Percentiles rank a stretch among this genome's conserved stretches.
These are phyloP conservation scores for Exophiala sp. DNA, from an alignment of 2,329 filamentous ascomycete genomes.

Conservation along the genomic window DNA sequence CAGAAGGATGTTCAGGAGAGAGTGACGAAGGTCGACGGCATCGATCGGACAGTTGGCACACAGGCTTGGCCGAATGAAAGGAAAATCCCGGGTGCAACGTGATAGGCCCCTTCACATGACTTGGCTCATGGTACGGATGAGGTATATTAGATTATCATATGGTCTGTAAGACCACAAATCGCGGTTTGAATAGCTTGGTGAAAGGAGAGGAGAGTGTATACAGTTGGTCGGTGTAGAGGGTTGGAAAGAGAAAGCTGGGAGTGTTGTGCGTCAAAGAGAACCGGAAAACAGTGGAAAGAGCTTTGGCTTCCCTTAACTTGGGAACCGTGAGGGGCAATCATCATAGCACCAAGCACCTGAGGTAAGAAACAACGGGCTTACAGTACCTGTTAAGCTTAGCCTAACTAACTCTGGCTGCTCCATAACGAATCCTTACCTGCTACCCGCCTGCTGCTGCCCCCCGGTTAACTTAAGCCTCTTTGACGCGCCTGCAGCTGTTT, in stretches of 20 bases:
- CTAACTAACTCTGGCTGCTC: too few relatives aligned
- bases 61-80: slow-evolving; percentile 23
- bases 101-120: slow-evolving; percentile 23
- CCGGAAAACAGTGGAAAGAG: too few relatives aligned
- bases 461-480: background rate
- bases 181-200: background rate
- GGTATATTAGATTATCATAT: background rate
- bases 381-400: too few relatives aligned
- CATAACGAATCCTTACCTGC: background rate
- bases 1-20: slow-evolving; percentile 20
- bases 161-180: slow-evolving; percentile 5
- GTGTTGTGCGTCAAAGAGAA: background rate
- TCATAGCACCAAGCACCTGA: too few relatives aligned
- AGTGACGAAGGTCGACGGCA: slow-evolving; percentile 24
- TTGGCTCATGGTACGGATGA: slow-evolving; percentile 6
- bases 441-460: too few relatives aligned
- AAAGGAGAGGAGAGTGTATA: background rate
- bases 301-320: too few relatives aligned
- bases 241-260: background rate
- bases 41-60: slow-evolving; percentile 24
- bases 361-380: too few relatives aligned
- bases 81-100: slow-evolving; percentile 20
- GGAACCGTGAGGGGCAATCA: too few relatives aligned
- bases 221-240: background rate
- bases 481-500: background rate